These are phyloP conservation scores for Bipolaris gigantea DNA, from an alignment of 2,329 filamentous ascomycete species.

Conservation along the genomic window DNA sequence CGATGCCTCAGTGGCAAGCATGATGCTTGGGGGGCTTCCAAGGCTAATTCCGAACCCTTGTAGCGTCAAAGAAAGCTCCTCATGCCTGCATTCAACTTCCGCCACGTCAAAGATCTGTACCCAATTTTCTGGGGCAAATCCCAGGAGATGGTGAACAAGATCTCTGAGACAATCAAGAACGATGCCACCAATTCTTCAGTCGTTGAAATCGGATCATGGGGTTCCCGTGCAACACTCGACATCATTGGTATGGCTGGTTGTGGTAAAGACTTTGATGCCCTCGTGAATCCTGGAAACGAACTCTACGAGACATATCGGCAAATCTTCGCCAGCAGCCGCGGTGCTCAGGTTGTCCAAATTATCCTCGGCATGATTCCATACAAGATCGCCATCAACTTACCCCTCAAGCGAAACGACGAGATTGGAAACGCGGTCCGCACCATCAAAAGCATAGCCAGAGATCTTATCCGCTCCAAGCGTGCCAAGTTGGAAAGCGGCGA, in stretches of 20 bases:
- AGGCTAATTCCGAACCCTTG: not conserved
- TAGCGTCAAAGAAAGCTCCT: conserved; percentile 52
- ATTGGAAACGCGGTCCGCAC: conserved; percentile 41
- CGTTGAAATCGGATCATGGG: conserved; percentile 51
- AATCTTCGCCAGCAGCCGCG: conserved; percentile 53
- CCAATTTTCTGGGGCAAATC: conserved; percentile 55
- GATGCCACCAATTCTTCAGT: conserved; percentile 35
- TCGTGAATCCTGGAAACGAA: conserved; percentile 55
- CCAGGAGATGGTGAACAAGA: conserved; percentile 46
- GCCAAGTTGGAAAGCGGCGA: conserved; percentile 52
- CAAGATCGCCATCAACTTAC: conserved; percentile 64
- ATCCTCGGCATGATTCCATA: conserved; percentile 64
- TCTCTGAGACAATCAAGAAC: conserved; percentile 32
- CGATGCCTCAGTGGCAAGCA: not conserved
- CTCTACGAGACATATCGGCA: conserved; percentile 56
- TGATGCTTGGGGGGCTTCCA: no score
- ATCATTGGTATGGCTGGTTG: conserved; percentile 62
- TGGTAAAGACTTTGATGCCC: conserved; percentile 58
- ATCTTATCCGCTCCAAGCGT: conserved; percentile 73
- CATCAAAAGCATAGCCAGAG: conserved; percentile 63
- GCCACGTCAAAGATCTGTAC: conserved; percentile 56
- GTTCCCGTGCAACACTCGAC: conserved; percentile 58
- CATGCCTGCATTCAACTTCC: conserved; percentile 55
- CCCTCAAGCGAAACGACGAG: conserved; percentile 66
- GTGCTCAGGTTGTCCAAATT: conserved; percentile 60